These are phyloP conservation scores for Saussurea involucrata DNA, from an alignment of 129 eudicot genomes.

Conservation along the genomic window DNA sequence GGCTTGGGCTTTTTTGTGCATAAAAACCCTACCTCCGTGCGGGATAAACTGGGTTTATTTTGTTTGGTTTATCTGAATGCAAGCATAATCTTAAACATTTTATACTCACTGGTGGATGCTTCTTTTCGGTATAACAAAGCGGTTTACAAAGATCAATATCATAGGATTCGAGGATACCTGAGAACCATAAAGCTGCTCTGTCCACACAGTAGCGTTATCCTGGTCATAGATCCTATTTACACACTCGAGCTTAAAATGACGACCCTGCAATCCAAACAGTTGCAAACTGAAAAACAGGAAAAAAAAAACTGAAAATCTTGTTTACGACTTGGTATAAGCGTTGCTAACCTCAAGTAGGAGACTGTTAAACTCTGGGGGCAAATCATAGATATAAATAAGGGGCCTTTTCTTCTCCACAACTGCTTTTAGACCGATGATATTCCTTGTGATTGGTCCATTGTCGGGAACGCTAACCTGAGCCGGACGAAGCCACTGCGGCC, in stretches of 20 bases:
- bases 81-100: not conserved
- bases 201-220: conserved; percentile 78
- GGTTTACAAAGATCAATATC: not conserved
- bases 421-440: conserved; percentile 47
- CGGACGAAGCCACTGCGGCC: conserved; percentile 96
- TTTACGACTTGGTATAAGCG: conserved; percentile 12
- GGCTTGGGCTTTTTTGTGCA: not conserved
- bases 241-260: conserved; percentile 87
- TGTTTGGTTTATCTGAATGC: not conserved
- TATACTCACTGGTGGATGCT: not conserved
- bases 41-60: not conserved
- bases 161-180: conserved; percentile 56
- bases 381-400: conserved; percentile 82
- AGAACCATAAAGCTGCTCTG: conserved; percentile 85
- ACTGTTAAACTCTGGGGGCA: conserved; percentile 88
- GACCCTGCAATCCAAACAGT: conserved; percentile 59
- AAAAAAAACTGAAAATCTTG: not conserved
- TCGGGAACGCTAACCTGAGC: conserved; percentile 64
- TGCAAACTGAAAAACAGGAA: not conserved
- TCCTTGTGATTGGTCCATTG: conserved; percentile 23
- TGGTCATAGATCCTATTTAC: conserved; percentile 86
- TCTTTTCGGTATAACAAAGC: not conserved
- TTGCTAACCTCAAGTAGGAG: conserved; percentile 80
- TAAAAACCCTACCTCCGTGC: not conserved
- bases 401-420: conserved; percentile 86